These are phyloP conservation scores for Syzygium malaccense DNA, from an alignment of 441 rosid species.

Conservation along the genomic window DNA sequence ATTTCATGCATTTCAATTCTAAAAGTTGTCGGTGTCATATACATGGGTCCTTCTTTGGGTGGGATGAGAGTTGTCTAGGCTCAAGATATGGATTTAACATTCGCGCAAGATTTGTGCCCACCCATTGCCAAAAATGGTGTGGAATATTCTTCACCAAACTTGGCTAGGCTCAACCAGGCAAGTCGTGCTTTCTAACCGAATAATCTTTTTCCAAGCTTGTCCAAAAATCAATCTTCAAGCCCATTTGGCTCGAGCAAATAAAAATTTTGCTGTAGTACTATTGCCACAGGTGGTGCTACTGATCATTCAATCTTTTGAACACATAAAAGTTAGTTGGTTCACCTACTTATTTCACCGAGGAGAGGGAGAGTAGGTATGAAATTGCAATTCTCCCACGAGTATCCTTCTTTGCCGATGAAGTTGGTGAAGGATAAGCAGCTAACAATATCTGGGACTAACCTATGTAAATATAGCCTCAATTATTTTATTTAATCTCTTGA, in stretches of 20 bases:
- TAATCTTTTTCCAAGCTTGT: background rate
- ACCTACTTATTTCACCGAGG: background rate
- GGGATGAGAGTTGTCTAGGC: background rate
- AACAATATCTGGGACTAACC: background rate
- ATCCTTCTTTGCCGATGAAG: too few species aligned
- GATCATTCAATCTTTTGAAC: background rate
- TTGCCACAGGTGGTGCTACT: too few species aligned
- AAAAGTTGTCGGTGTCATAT: background rate
- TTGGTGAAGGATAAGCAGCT: background rate
- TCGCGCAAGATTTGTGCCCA: background rate
- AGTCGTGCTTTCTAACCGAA: background rate
- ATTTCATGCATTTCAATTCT: background rate
- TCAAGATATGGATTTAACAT: background rate
- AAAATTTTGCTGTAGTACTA: background rate
- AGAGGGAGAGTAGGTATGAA: background rate
- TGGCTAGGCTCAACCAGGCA: background rate
- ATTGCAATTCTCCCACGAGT: background rate
- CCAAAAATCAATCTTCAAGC: background rate
- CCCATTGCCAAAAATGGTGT: background rate
- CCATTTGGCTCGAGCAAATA: background rate
- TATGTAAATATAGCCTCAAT: background rate
- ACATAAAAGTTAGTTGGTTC: background rate
- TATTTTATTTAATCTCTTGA: background rate
- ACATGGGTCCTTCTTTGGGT: background rate
- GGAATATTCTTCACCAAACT: background rate